These are phyloP conservation scores for Chlorella sp. DNA, from an alignment of 139 green algal genomes.

Conservation along the genomic window DNA sequence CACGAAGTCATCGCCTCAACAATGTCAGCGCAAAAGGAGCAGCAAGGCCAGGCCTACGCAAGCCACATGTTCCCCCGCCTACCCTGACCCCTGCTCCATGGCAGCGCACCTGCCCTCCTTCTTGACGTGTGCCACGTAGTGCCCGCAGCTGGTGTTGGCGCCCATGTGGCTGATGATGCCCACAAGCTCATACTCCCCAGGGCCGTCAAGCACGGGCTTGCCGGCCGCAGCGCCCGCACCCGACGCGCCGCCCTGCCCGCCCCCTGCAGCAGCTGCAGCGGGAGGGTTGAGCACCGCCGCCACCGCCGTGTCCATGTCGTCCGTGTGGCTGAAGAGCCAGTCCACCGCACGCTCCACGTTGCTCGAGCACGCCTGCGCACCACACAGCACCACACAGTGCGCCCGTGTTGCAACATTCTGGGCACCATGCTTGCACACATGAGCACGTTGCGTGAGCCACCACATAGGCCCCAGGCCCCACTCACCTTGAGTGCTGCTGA, in stretches of 20 bases:
- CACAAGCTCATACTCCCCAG: conserved; percentile 77
- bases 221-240: conserved; percentile 1
- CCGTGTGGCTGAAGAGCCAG: conserved; percentile 88
- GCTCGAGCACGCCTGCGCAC: conserved; percentile 43
- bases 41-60: too few relatives aligned
- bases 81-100: too few relatives aligned
- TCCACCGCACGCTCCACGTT: conserved; percentile 87
- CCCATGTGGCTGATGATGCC: conserved; percentile 95
- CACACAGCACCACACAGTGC: background rate
- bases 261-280: background rate
- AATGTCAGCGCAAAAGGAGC: too few relatives aligned
- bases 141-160: conserved; percentile 82
- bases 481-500: conserved; percentile 46
- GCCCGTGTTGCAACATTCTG: too few relatives aligned
- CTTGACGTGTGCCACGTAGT: conserved; percentile 94
- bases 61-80: too few relatives aligned
- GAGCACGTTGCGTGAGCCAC: too few relatives aligned
- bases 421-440: background rate
- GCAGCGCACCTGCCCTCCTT: conserved; percentile 44
- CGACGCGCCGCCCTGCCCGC: background rate
- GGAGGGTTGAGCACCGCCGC: conserved; percentile 5
- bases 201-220: conserved; percentile 45
- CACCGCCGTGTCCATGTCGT: conserved; percentile 62
- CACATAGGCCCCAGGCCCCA: too few relatives aligned
- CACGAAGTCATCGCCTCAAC: too few relatives aligned